Conservation (phyloP, 805 yeast genomes). For the Barnettozyma californica region DNA sequence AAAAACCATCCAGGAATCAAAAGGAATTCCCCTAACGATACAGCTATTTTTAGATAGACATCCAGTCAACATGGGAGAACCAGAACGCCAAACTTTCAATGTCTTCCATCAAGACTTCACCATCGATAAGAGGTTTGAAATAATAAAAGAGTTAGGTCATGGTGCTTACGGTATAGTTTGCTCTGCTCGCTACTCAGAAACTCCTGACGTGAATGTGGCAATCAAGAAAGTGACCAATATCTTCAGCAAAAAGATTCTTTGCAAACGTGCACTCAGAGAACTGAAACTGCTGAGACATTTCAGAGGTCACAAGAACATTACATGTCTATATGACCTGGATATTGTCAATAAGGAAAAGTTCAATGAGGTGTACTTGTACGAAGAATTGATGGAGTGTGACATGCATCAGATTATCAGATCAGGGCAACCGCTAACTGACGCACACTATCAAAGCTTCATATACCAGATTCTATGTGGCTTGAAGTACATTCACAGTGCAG, state of each 20-base stretch:
- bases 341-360: slow-evolving; percentile 68
- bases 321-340: slow-evolving; percentile 92
- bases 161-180: slow-evolving; percentile 98
- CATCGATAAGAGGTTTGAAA: slow-evolving; percentile 81
- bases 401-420: slow-evolving; percentile 96
- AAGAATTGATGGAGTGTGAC: slow-evolving; percentile 97
- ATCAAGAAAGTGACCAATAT: slow-evolving; percentile 95
- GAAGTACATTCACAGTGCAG: slow-evolving; percentile 85
- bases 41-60: slow-evolving; percentile 1
- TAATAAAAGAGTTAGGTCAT: slow-evolving; percentile 91
- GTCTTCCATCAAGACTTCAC: slow-evolving; percentile 89
- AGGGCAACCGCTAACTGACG: slow-evolving; percentile 89
- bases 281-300: slow-evolving; percentile 86
- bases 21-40: not conserved
- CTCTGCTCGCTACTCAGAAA: slow-evolving; percentile 77
- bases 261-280: slow-evolving; percentile 90
- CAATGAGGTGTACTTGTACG: slow-evolving; percentile 89
- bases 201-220: slow-evolving; percentile 80
- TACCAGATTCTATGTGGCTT: slow-evolving; percentile 91
- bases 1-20: not conserved
- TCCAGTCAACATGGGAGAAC: slow-evolving; percentile 18
- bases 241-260: slow-evolving; percentile 82
- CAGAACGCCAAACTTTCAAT: slow-evolving; percentile 46
- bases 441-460: slow-evolving; percentile 88
- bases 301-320: slow-evolving; percentile 93